These are phyloP conservation scores for Ophiostoma angusticollis DNA, from an alignment of 2,329 filamentous ascomycete species.

Conservation along the genomic window DNA sequence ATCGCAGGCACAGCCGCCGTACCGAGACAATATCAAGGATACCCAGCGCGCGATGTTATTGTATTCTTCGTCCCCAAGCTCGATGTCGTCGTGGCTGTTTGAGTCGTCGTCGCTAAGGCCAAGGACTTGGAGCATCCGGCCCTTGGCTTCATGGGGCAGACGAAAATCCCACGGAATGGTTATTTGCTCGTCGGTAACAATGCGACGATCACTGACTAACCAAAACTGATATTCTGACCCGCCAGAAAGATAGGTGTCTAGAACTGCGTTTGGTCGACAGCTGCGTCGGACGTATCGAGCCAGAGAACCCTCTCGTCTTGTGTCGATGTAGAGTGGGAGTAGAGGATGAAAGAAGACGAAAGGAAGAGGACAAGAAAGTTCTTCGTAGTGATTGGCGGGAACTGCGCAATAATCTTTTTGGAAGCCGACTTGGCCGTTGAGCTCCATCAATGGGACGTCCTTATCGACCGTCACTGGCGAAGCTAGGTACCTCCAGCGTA, in stretches of 20 bases:
- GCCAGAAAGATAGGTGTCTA: slow-evolving; percentile 75
- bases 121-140: slow-evolving; percentile 44
- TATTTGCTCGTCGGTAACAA: slow-evolving; percentile 50
- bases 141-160: slow-evolving; percentile 40
- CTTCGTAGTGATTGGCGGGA: slow-evolving; percentile 53
- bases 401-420: slow-evolving; percentile 60
- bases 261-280: slow-evolving; percentile 75
- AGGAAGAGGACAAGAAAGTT: slow-evolving; percentile 51
- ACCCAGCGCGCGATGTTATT: slow-evolving; percentile 51
- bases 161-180: slow-evolving; percentile 57
- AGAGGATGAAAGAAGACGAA: slow-evolving; percentile 82
- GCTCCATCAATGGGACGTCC: slow-evolving; percentile 49
- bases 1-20: slow-evolving; percentile 68
- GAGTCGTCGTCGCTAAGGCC: slow-evolving; percentile 49
- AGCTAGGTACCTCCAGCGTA: slow-evolving; percentile 58
- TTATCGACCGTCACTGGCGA: slow-evolving; percentile 40
- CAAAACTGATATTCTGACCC: slow-evolving; percentile 81
- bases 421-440: slow-evolving; percentile 66
- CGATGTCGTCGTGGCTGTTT: slow-evolving; percentile 34
- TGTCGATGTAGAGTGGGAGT: slow-evolving; percentile 87
- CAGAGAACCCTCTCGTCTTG: slow-evolving; percentile 70
- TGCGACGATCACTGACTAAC: slow-evolving; percentile 70
- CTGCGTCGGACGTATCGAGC: slow-evolving; percentile 86
- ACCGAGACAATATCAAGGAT: slow-evolving; percentile 58
- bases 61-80: slow-evolving; percentile 48